These are phyloP conservation scores for Phlebiopsis flavidoalba DNA, from an alignment of 768 basidiomycete species.

Conservation along the genomic window DNA sequence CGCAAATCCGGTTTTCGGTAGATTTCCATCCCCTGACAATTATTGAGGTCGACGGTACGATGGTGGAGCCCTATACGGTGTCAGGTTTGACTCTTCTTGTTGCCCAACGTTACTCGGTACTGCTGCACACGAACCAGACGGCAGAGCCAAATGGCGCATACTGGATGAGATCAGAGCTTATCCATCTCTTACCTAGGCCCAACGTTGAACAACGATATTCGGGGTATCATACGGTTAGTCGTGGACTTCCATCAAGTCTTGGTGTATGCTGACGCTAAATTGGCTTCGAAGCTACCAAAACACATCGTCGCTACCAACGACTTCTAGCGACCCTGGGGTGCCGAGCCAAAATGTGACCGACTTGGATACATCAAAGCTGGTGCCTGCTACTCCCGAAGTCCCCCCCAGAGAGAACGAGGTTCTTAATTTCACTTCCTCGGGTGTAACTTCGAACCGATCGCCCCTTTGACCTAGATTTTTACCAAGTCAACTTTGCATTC, in stretches of 20 bases:
- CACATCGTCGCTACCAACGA: not conserved
- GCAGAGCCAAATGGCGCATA: slow-evolving; percentile 27
- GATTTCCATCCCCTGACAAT: slow-evolving; percentile 42
- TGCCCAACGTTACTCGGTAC: slow-evolving; percentile 46
- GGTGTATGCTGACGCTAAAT: not conserved
- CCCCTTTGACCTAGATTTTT: not conserved
- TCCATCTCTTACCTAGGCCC: slow-evolving; percentile 24
- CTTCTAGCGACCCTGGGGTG: slow-evolving; percentile 5
- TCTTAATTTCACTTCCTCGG: slow-evolving; percentile 8
- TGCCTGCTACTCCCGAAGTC: not conserved
- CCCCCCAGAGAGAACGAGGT: not conserved
- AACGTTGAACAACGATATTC: slow-evolving; percentile 4
- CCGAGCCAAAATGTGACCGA: not conserved
- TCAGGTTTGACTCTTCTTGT: slow-evolving; percentile 36
- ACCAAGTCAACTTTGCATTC: not conserved
- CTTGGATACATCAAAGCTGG: slow-evolving; percentile 4
- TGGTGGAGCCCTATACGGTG: slow-evolving; percentile 34
- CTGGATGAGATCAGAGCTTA: slow-evolving; percentile 33
- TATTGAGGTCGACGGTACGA: slow-evolving; percentile 44
- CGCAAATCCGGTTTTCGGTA: slow-evolving; percentile 38
- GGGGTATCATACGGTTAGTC: not conserved
- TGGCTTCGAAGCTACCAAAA: not conserved
- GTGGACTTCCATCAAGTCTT: no score
- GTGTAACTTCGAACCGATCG: slow-evolving; percentile 17
- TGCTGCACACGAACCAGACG: slow-evolving; percentile 36